Evolutionary conservation across 1,284 basidiomycete species (phyloP), one percentile per base, ranked within the genome.

Genomic region (Microstroma glucosiphilum): DNA sequence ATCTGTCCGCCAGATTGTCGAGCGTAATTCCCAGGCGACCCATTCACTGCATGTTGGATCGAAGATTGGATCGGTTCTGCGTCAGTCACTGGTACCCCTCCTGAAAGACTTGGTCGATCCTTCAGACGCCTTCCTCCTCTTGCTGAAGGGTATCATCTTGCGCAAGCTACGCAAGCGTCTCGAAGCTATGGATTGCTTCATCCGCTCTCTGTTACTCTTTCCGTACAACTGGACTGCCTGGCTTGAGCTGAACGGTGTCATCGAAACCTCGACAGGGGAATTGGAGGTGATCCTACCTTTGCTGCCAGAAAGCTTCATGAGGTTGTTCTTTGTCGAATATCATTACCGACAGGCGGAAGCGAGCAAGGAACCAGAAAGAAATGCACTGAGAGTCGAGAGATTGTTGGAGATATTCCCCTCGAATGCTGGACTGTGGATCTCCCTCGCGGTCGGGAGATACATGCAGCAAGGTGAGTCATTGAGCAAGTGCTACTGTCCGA

Each of bases 201-300:
- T 96, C 19, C 80, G 86, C 40, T 93, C 91, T 6, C 87, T 97
- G 56, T 84, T 85, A 57, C 83, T 84, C 2, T 91, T 89, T 74
- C 88, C 91, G 8, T 98, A 92, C 88, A 97, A 97, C 77, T 99
- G 96, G 94, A 90, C 90, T 26, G 84, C 88, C 3, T 99, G 96
- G 94, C 69, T 65, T 62, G 66, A 65, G 66, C 66, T 75, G 67
- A 65, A 67, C 61, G 67, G 72, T 62, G 80, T 77, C 25, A 64
- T 78, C 19, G 67, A 70, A 40, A 51, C 42, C 0, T 62, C 63
- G 8, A 57, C 41, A 13, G 49, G 41, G 1, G 64, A 66, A 41
- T 54, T 64, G 25, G 68, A 67, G 25, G 66, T 72, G 37, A 75
- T 78, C 59, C 59, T 67, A 87, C 88, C 82, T 87, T 61, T 86